Percentiles rank a stretch among this genome's conserved stretches.
Evolutionary conservation across 768 basidiomycete species (phyloP).

Genomic region (Lentinus tigrinus): DNA sequence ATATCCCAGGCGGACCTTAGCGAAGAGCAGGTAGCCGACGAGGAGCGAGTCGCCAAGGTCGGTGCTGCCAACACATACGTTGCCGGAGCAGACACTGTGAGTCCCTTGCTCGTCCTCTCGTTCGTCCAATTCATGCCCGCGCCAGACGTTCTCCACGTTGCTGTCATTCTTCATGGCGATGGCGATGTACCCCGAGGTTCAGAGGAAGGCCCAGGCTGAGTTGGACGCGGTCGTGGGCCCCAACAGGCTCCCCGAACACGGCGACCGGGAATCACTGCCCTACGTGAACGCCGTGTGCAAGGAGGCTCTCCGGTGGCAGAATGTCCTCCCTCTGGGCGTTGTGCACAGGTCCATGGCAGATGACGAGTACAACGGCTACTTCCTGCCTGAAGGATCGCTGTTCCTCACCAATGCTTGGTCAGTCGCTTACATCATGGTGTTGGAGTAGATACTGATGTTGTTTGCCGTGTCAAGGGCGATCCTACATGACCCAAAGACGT

Average conservation of each 20-base stretch:
- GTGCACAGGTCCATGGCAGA: constrained; percentile 19
- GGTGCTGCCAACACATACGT: neutral
- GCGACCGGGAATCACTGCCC: constrained; percentile 19
- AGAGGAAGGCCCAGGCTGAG: constrained; percentile 31
- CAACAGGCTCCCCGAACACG: constrained; percentile 24
- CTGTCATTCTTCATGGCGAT: constrained; percentile 9
- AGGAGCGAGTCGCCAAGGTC: neutral
- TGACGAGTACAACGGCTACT: constrained; percentile 27
- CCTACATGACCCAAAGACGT: neutral
- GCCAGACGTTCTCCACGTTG: neutral
- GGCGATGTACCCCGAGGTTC: constrained; percentile 25
- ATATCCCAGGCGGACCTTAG: neutral
- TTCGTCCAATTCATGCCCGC: neutral
- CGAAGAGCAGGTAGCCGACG: neutral
- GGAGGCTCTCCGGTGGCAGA: constrained; percentile 18
- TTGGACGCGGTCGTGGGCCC: constrained; percentile 34
- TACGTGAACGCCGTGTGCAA: constrained; percentile 32
- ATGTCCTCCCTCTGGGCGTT: constrained; percentile 7
- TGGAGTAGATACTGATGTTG: neutral
- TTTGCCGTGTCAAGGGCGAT: neutral
- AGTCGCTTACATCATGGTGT: neutral
- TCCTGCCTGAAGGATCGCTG: constrained; percentile 25
- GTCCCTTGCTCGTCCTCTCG: neutral
- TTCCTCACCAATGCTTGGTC: constrained; percentile 15
- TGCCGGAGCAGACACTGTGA: neutral